Conservation (phyloP, 176 grass and related monocot genomes). For the Areca catechu region DNA sequence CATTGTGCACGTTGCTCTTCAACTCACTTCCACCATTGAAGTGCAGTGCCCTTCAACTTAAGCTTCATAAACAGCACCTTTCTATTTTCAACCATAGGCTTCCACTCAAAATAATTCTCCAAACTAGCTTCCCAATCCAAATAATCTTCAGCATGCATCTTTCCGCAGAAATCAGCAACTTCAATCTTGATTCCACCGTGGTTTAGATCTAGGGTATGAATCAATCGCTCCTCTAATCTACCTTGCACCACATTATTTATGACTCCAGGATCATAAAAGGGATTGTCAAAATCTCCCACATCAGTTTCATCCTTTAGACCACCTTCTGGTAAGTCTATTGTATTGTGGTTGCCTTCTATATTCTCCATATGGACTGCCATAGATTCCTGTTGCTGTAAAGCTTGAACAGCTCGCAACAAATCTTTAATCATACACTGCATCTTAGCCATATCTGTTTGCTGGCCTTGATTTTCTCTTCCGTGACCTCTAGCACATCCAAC, state of each 20-base stretch:
- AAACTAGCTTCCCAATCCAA: background rate
- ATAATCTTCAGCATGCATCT: background rate
- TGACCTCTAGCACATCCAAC: too few species aligned
- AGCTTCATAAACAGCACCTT: background rate
- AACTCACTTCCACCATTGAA: background rate
- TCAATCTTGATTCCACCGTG: background rate
- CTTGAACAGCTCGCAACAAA: background rate
- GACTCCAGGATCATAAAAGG: too few species aligned
- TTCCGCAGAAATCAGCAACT: background rate
- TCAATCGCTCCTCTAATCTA: background rate
- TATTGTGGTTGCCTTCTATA: background rate
- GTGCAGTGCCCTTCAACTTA: background rate
- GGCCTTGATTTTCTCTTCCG: too few species aligned
- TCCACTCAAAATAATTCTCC: background rate
- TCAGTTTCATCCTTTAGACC: background rate
- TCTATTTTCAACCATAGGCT: background rate
- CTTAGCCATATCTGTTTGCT: too few species aligned
- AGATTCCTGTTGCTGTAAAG: background rate
- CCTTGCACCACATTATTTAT: background rate
- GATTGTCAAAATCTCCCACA: background rate
- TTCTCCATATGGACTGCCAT: background rate
- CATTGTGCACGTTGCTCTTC: background rate
- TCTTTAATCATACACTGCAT: background rate
- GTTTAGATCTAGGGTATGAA: background rate
- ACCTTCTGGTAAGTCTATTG: too few species aligned